Percentiles rank a stretch among this genome's conserved stretches.
phyloP scores from a whole-genome alignment of 164 flowering plant genomes.

The Kingdonia uniflora region DNA sequence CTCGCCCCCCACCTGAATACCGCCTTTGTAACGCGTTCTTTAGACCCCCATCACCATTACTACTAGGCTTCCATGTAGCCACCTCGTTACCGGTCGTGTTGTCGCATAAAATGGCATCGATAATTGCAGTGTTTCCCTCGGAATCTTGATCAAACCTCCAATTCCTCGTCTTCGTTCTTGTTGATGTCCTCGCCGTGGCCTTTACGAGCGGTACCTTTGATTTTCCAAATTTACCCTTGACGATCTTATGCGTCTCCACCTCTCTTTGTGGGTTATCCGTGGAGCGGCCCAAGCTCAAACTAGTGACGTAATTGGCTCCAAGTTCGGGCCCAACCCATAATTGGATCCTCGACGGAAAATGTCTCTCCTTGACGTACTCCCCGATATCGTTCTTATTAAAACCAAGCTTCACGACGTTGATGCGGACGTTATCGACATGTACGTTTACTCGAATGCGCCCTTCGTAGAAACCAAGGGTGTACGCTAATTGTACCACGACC shows the following conservation, averaged over 20 bases:
- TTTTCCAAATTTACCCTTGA: constrained; percentile 54
- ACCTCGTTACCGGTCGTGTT: constrained; percentile 37
- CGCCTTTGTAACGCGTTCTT: constrained; percentile 22
- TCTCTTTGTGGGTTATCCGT: constrained; percentile 49
- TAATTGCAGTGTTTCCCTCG: constrained; percentile 59
- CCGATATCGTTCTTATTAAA: constrained; percentile 28
- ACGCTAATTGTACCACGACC: constrained; percentile 65
- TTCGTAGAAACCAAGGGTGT: constrained; percentile 34
- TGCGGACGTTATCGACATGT: constrained; percentile 65
- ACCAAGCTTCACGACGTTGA: constrained; percentile 60
- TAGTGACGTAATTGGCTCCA: constrained; percentile 46
- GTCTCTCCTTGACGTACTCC: constrained; percentile 34
- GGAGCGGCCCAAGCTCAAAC: constrained; percentile 68
- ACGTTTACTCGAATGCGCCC: constrained; percentile 45
- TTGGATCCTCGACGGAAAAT: constrained; percentile 54
- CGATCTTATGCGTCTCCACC: constrained; percentile 24
- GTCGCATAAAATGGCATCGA: constrained; percentile 56
- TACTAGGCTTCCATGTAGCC: constrained; percentile 29
- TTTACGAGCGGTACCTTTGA: constrained; percentile 28
- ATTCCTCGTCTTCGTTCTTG: constrained; percentile 32
- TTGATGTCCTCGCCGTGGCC: constrained; percentile 23
- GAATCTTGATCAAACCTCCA: constrained; percentile 92
- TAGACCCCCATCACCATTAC: constrained; percentile 11
- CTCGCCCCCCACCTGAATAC: constrained; percentile 29
- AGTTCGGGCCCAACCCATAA: constrained; percentile 76